Base-by-base conservation (phyloP, 108 stramenopile genomes). In the Skeletonema tropicum region DNA sequence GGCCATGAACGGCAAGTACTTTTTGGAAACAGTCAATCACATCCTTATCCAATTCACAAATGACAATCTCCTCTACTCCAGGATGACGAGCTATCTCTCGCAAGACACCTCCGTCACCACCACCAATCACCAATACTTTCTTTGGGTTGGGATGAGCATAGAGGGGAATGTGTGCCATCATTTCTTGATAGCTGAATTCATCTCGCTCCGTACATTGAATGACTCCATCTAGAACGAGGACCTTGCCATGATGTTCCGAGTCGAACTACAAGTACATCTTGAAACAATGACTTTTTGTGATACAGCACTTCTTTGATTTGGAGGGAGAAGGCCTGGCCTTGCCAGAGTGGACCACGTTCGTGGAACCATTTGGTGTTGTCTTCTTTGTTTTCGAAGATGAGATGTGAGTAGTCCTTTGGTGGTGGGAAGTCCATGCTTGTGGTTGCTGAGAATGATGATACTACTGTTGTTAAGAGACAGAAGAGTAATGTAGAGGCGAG, bases 191-290 rank as follows among this genome's bases (percentile, higher is more conserved):
- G 75, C 91, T 86, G 41, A 70, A 71, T 63, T 91, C 92, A 21
- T 58, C 39, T 6, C 59, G 60, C n/a, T 5, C n/a, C 15, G 58
- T 73, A 17, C 75, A 74, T 74, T 83, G 83, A 35, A 92, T 48
- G 38, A 75, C 78, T 26, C 92, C 92, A 76, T 93, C 86, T 29
- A 99, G 75, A 3, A 99, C 96, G 25, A 99, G 88, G 45, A 98
- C 98, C 58, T 83, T 91, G 31, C 99, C 99, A 63, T 98, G 97
- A 45, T 90, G 83, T 39, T 73, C 82, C 3, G 94, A 92, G 57
- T 98, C 85, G 78, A 99, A 98, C n/a, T 59, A 99, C 97, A 36
- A 99, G 87, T 21, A 99, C 85, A 80, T 99, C 97, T 80, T 99
- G 98, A 73, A 89, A 98, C 10, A 85, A 68, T 9, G 96, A 97